phyloP scores from a whole-genome alignment of 257 asterid genomes.

The Osmanthus fragrans region DNA sequence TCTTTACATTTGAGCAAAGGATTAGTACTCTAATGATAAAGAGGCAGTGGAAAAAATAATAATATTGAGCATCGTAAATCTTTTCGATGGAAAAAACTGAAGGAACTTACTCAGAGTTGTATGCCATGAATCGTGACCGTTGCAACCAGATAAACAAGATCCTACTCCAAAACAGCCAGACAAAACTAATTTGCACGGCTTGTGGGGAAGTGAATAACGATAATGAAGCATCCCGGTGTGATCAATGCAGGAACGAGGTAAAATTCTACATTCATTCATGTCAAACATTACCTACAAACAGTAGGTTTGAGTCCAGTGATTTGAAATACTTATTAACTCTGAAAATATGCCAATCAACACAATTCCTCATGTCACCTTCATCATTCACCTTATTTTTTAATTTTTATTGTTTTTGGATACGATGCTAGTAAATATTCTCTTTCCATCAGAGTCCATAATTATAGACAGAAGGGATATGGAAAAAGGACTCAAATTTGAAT shows the following conservation, averaged over 20 bases:
- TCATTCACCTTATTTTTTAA: too few relatives aligned
- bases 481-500: neutral
- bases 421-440: neutral
- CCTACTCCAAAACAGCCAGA: slow-evolving; percentile 21
- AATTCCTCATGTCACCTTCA: neutral
- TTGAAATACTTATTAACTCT: neutral
- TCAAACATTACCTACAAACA: slow-evolving; percentile 34
- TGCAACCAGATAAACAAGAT: slow-evolving; percentile 17
- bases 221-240: slow-evolving; percentile 22
- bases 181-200: slow-evolving; percentile 23
- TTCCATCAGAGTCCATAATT: neutral
- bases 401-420: neutral
- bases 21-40: neutral
- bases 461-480: neutral
- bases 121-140: slow-evolving; percentile 35
- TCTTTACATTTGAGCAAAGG: neutral
- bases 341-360: neutral
- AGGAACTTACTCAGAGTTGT: slow-evolving; percentile 28
- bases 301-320: neutral
- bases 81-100: slow-evolving; percentile 1
- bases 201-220: slow-evolving; percentile 10
- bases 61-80: neutral
- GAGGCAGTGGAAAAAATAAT: neutral
- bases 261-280: slow-evolving; percentile 22
- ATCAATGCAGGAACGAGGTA: slow-evolving; percentile 18